A percentile compares a stretch with the other conserved stretches of the same genome.
Conservation (phyloP, 1,284 basidiomycete species). For the Abortiporus biennis region DNA sequence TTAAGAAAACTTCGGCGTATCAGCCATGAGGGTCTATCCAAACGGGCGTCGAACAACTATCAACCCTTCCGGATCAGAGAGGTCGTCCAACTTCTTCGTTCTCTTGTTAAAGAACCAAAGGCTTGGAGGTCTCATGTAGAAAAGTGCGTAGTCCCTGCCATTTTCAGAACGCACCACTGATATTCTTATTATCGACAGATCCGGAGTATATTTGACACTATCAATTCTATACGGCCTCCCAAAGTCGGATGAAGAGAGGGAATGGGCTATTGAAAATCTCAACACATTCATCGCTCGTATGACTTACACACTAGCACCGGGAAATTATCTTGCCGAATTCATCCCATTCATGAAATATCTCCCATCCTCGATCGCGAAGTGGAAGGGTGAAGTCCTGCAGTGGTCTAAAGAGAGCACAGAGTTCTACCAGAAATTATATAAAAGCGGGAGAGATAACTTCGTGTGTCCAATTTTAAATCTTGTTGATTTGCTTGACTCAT, state of each 20-base stretch:
- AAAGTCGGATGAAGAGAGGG: background rate
- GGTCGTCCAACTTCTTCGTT: background rate
- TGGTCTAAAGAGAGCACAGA: slow-evolving; percentile 13
- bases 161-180: background rate
- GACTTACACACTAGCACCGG: no score
- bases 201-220: slow-evolving; percentile 7
- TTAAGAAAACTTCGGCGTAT: slow-evolving; percentile 1
- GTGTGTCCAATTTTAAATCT: background rate
- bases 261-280: background rate
- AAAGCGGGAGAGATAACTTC: background rate
- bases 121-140: background rate
- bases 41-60: background rate
- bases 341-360: slow-evolving; percentile 1
- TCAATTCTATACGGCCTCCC: slow-evolving; percentile 2
- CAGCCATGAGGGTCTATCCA: background rate
- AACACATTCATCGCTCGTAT: background rate
- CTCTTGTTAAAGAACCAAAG: background rate
- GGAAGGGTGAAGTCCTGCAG: slow-evolving; percentile 15
- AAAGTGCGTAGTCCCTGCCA: background rate
- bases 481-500: background rate
- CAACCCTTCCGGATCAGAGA: background rate
- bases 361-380: slow-evolving; percentile 8
- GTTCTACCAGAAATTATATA: background rate
- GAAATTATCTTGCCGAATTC: background rate
- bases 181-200: slow-evolving; percentile 2